These are phyloP conservation scores for Erysimum cheiri DNA, from an alignment of 441 rosid genomes.

Conservation along the genomic window DNA sequence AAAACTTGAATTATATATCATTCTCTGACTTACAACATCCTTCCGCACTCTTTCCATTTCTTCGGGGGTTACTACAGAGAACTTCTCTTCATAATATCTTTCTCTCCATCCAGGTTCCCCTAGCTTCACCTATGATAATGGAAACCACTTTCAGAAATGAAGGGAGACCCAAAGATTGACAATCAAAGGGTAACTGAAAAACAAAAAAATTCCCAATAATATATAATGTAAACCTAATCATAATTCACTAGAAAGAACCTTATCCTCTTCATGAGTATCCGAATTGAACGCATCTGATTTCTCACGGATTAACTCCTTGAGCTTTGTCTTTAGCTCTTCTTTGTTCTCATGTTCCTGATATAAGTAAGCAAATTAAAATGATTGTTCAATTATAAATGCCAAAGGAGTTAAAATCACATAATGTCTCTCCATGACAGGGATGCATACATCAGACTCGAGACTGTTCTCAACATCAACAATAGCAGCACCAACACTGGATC, in stretches of 20 bases:
- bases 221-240: not conserved
- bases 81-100: slow-evolving; percentile 94
- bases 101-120: slow-evolving; percentile 99
- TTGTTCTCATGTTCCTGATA: slow-evolving; percentile 71
- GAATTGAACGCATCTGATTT: slow-evolving; percentile 89
- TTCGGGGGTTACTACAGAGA: slow-evolving; percentile 63
- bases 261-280: slow-evolving; percentile 74
- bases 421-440: slow-evolving; percentile 59
- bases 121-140: slow-evolving; percentile 67
- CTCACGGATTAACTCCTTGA: slow-evolving; percentile 80
- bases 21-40: slow-evolving; percentile 81
- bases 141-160: slow-evolving; percentile 26
- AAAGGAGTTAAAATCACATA: slow-evolving; percentile 59
- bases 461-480: slow-evolving; percentile 86
- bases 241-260: slow-evolving; percentile 55
- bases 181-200: slow-evolving; percentile 9
- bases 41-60: slow-evolving; percentile 79
- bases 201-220: slow-evolving; percentile 2
- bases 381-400: slow-evolving; percentile 32
- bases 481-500: slow-evolving; percentile 88
- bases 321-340: slow-evolving; percentile 84
- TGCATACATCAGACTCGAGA: slow-evolving; percentile 87
- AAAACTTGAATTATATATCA: slow-evolving; percentile 19
- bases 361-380: not conserved
- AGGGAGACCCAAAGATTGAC: slow-evolving; percentile 31